phyloP scores from a whole-genome alignment of 2,329 filamentous ascomycete species.

The Zasmidium cellare region DNA sequence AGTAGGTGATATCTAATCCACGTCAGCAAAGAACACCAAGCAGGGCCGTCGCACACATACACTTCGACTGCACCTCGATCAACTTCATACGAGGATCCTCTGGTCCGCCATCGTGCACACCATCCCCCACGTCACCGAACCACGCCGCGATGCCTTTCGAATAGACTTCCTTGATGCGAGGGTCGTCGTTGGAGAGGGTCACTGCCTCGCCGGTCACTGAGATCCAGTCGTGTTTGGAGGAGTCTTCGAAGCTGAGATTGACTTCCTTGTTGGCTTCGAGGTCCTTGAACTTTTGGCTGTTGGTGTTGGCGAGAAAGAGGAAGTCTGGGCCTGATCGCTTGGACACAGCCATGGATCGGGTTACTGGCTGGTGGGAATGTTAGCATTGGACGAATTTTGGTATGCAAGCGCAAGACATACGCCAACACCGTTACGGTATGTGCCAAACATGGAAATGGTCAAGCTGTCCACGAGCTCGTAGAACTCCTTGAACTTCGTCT shows the following conservation, averaged over 20 bases:
- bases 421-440: constrained; percentile 44
- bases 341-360: constrained; percentile 51
- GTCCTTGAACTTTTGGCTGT: constrained; percentile 51
- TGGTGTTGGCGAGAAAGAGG: constrained; percentile 51
- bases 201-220: constrained; percentile 46
- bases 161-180: constrained; percentile 51
- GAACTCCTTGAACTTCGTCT: constrained; percentile 50
- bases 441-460: constrained; percentile 46
- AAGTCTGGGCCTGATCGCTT: constrained; percentile 59
- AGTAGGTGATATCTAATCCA: constrained; percentile 35
- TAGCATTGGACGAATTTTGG: neutral
- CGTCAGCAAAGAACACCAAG: constrained; percentile 15
- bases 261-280: constrained; percentile 43
- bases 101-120: constrained; percentile 46
- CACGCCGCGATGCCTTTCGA: constrained; percentile 43
- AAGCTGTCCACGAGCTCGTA: constrained; percentile 48
- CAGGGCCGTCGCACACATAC: constrained; percentile 18
- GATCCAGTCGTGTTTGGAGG: constrained; percentile 49
- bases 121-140: constrained; percentile 54
- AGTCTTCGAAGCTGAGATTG: constrained; percentile 50
- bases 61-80: constrained; percentile 40
- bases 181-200: constrained; percentile 45
- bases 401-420: constrained; percentile 8
- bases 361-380: constrained; percentile 35
- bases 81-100: constrained; percentile 51